Percentiles rank a stretch among this genome's conserved stretches.
Conservation (phyloP, 306 rosid genomes). For the Dalbergia cultrata region DNA sequence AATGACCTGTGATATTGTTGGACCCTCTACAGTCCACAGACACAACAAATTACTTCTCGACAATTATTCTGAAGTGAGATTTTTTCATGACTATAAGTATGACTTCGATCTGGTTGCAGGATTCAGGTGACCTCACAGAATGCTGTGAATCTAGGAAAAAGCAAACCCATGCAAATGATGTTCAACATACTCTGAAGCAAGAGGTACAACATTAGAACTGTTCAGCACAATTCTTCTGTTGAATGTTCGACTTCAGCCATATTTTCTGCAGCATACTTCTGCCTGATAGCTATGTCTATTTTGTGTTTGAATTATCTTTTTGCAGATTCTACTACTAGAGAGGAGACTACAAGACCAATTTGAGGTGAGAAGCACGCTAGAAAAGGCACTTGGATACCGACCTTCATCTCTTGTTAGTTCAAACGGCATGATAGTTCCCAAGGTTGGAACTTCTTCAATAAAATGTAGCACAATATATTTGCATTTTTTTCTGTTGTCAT, state of each 20-base stretch:
- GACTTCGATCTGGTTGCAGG: constrained; percentile 62
- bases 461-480: background rate
- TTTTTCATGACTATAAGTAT: constrained; percentile 29
- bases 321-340: constrained; percentile 84
- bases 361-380: constrained; percentile 75
- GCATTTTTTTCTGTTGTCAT: constrained; percentile 20
- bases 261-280: constrained; percentile 18
- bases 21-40: background rate
- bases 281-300: constrained; percentile 28
- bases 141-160: constrained; percentile 56
- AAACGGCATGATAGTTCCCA: constrained; percentile 60
- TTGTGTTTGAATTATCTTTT: constrained; percentile 37
- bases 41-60: constrained; percentile 11
- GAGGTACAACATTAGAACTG: constrained; percentile 63
- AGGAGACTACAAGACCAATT: constrained; percentile 79
- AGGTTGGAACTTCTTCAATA: constrained; percentile 60
- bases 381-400: constrained; percentile 78
- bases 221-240: constrained; percentile 13
- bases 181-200: constrained; percentile 71
- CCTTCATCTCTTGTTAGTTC: constrained; percentile 59
- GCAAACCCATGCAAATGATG: constrained; percentile 59
- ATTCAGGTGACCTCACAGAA: constrained; percentile 60
- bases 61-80: constrained; percentile 1
- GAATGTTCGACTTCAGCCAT: constrained; percentile 4
- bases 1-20: constrained; percentile 20